Evolutionary conservation across 352 stramenopile species (phyloP), one percentile per base, ranked within the genome.

Genomic region (Phytophthora hybrid): DNA sequence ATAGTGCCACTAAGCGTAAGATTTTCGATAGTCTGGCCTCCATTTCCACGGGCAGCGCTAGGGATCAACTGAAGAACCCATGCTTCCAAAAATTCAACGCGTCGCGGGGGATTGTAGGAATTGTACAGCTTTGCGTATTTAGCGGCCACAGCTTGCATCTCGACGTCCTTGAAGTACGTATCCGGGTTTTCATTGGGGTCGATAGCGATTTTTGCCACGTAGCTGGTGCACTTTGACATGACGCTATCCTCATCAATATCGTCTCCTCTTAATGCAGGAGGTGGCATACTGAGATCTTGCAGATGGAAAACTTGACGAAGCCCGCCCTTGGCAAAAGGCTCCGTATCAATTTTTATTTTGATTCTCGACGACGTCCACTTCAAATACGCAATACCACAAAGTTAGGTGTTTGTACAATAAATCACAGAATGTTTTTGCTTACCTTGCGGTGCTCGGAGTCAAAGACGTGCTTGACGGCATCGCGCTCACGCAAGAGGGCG

Each of bases 91-190:
- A 94, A 94, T 64, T 94, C 85, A 18, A 94, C 87, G 19, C 87
- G 84, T 1, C 85, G 81, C 14, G 87, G 87, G n/a, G 87, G 87
- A 59, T 90, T 88, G 78, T 94, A 94, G 23, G 79, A 92, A 66
- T 96, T 95, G 78, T 94, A 96, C 37, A 93, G 51, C 19, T 82
- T 87, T 0, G 88, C 89, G 52, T 93, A 96, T 60, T 94, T 93
- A 18, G 86, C 83, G 3, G 87, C 89, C 23, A 94, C 83, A 1
- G 89, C 88, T 74, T 96, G 89, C 89, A 94, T 94, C 65, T 96
- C 89, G 9, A 96, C 89, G 44, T 96, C 89, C 23, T 88, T 83
- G 67, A 96, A 96, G 56, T 96, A 96, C 51, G 89, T 95, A 46
- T 92, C 88, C 2, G 88, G 86, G 39, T 94, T 85, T 78, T 94